Evolutionary conservation across 148 eudicot genomes (phyloP), one percentile per base, ranked within the genome.

Genomic region (Chenopodium album): DNA sequence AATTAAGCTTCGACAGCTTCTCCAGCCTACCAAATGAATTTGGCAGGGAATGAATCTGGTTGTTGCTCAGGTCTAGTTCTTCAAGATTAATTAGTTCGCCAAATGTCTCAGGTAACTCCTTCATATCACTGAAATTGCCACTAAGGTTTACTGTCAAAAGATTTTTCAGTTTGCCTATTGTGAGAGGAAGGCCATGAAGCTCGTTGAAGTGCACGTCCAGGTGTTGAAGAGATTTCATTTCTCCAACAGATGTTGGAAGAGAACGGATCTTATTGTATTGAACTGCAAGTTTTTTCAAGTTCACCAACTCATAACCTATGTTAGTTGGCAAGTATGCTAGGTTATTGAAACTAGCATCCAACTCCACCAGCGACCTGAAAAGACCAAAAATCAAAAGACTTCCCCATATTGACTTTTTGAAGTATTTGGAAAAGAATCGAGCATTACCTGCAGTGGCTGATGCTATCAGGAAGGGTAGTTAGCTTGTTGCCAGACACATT

Each of bases 401-500:
- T 17, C 32, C 72, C 73, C 6, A 26, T 41, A 50, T 48, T 28
- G 29, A 31, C 76, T 44, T 44, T 7, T 59, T 19, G 2, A 14
- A 20, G 41, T 50, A 12, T 10, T 54, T 34, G 11, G 44, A 37
- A 54, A 2, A 69, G 11, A 78, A 65, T 59, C 44, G 4, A 37
- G 56, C 52, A 82, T 86, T 89, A 96, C 98, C 92, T 90, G 99
- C 99, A 96, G 47, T 85, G 86, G 82, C 90, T 88, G 81, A 96
- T 90, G 88, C 92, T 92, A 81, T 94, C 95, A 54, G 99, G 99
- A 47, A 96, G 92, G 79, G 93, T 79, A 80, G 79, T 66, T 62
- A 96, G 93, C 90, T 96, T 94, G 92, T 96, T 96, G 81, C 93
- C 85, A 64, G 98, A 92, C 41, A 94, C 97, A 88, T 94, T 89